A percentile compares a stretch with the other conserved stretches of the same genome.
phyloP scores from a whole-genome alignment of 2,329 filamentous ascomycete genomes.

The Sclerotinia sclerotiorum region DNA sequence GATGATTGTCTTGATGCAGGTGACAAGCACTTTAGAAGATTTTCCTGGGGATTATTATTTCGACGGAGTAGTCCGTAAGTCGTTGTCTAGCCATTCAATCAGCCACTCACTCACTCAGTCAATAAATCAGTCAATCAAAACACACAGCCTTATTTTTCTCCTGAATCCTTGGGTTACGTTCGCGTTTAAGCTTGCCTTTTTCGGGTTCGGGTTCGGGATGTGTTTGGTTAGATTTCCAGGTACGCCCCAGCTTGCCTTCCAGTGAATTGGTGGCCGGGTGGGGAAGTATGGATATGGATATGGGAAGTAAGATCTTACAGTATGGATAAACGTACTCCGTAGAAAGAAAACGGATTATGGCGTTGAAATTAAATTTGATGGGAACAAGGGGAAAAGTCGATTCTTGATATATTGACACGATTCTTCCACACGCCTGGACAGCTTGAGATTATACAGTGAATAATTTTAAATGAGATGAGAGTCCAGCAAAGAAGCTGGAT shows the following conservation, averaged over 20 bases:
- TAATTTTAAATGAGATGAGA: background rate
- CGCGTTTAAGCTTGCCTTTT: background rate
- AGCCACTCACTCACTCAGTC: background rate
- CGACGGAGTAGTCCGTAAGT: background rate
- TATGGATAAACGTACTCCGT: background rate
- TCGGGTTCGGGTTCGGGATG: background rate
- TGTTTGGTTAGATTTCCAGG: conserved; percentile 12
- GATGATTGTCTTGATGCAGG: background rate
- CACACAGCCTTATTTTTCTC: background rate
- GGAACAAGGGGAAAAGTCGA: background rate
- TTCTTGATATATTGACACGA: background rate
- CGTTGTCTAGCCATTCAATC: background rate
- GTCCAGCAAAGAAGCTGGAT: background rate
- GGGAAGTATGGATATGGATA: background rate
- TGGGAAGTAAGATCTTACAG: too few relatives aligned
- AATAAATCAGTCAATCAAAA: conserved; percentile 1
- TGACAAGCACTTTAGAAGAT: background rate
- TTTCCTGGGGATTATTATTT: conserved; percentile 1
- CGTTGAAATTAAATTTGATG: background rate
- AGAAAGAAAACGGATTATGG: background rate
- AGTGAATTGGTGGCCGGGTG: conserved; percentile 5
- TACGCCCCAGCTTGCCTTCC: background rate
- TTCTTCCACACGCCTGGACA: background rate
- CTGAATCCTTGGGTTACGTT: conserved; percentile 15
- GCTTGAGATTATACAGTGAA: background rate